Conservation (phyloP, 345 rosid genomes). For the Crucihimalaya himalaica region DNA sequence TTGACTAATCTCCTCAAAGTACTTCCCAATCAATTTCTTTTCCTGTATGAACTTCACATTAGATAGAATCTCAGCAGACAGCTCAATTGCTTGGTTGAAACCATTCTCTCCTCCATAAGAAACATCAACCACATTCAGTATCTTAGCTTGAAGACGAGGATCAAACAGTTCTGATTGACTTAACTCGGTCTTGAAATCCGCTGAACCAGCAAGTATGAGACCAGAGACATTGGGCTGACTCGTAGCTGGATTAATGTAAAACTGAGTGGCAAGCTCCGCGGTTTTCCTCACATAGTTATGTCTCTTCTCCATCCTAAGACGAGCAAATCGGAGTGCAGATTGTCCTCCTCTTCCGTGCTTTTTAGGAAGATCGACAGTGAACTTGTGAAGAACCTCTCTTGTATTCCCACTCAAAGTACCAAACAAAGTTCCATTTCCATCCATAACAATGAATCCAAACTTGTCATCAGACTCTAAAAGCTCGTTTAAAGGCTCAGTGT, state of each 20-base stretch:
- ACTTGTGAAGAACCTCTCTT: constrained; percentile 83
- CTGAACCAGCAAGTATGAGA: constrained; percentile 90
- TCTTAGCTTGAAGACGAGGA: constrained; percentile 91
- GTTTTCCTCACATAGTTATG: constrained; percentile 94
- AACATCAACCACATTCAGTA: constrained; percentile 84
- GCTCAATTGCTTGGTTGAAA: constrained; percentile 86
- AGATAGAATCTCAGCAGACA: constrained; percentile 78
- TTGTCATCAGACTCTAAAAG: constrained; percentile 88
- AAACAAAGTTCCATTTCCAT: constrained; percentile 85
- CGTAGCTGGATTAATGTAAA: constrained; percentile 79
- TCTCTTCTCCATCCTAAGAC: constrained; percentile 91
- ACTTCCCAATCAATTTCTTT: constrained; percentile 79
- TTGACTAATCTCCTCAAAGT: constrained; percentile 94
- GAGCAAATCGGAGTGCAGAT: constrained; percentile 88
- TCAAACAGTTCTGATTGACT: constrained; percentile 96
- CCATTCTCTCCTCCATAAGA: constrained; percentile 97
- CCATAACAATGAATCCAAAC: constrained; percentile 95
- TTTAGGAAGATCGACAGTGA: constrained; percentile 81
- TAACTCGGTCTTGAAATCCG: constrained; percentile 94
- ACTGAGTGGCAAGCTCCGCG: constrained; percentile 92
- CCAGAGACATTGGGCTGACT: constrained; percentile 94
- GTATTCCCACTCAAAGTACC: constrained; percentile 93
- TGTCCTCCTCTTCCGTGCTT: constrained; percentile 97
- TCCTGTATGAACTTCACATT: constrained; percentile 95
- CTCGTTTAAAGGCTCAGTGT: constrained; percentile 83